phyloP scores from a whole-genome alignment of 2,329 filamentous ascomycete species.

The Fusarium irregulare region DNA sequence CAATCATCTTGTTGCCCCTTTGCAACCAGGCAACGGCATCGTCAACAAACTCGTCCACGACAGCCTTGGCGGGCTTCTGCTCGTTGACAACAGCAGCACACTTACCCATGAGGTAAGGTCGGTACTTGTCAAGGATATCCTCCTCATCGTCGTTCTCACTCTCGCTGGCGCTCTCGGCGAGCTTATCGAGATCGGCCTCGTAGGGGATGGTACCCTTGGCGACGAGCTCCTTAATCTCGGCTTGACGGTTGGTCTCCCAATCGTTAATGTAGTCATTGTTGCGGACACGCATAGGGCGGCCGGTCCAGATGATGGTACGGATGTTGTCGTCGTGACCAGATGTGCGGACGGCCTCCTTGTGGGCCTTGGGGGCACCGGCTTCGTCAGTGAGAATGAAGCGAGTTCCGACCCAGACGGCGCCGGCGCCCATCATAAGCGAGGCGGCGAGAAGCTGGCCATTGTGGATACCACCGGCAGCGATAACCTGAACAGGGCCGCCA shows the following conservation, averaged over 20 bases:
- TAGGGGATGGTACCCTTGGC: conserved; percentile 91
- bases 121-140: conserved; percentile 89
- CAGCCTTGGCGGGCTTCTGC: conserved; percentile 88
- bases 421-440: conserved; percentile 90
- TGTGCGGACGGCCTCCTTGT: conserved; percentile 95
- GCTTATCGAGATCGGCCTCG: conserved; percentile 90
- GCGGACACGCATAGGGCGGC: conserved; percentile 91
- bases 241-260: conserved; percentile 92
- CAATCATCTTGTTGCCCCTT: conserved; percentile 73
- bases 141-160: conserved; percentile 79
- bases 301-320: conserved; percentile 98
- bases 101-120: conserved; percentile 96
- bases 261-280: conserved; percentile 93
- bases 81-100: conserved; percentile 93
- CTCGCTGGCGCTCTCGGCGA: conserved; percentile 72
- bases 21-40: conserved; percentile 80
- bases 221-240: conserved; percentile 93
- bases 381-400: conserved; percentile 94
- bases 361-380: conserved; percentile 89
- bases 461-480: conserved; percentile 94
- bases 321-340: conserved; percentile 95
- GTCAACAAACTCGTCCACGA: conserved; percentile 92
- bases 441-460: conserved; percentile 92
- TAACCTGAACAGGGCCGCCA: conserved; percentile 86
- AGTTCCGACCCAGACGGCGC: conserved; percentile 95